Evolutionary conservation across 345 rosid species (phyloP), one percentile per base, ranked within the genome.

Genomic region (Hibiscus syriacus): DNA sequence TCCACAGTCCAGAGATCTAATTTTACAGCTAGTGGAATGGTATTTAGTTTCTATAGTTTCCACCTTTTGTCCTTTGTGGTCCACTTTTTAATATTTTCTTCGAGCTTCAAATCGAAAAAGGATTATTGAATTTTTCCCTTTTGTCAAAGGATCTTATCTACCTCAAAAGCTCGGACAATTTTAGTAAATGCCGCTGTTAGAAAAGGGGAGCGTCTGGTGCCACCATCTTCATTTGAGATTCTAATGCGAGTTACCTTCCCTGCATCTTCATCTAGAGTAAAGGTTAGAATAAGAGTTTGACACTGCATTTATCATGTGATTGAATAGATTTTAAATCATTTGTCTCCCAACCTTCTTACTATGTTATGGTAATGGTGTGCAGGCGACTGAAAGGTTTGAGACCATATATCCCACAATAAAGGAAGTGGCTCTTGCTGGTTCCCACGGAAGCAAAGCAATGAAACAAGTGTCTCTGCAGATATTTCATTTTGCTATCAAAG

Each of bases 361-460:
- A 65, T 25, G 34, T 67, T 20, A 70, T 53, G 62, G 61, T 63
- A 64, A 19, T 39, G 45, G 23, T 70, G 32, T 70, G 67, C 79
- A 90, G 96, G 92, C 92, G 55, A 89, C 89, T 55, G 96, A 89
- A 82, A 84, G 96, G 79, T 83, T 89, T 72, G 89, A 81, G 69
- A 83, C 83, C 14, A 70, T 87, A 19, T 87, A 84, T 69, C 92
- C 89, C 17, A 69, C 76, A 27, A 64, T 89, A 20, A 89, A 84
- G 71, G 90, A 85, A 70, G 87, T 89, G 71, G 87, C 86, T 76
- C 84, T 89, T 75, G 87, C 89, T 48, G 96, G 96, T 12, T 79
- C 87, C 20, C 58, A 76, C 5, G 88, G 90, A 74, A 87, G 90
- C 85, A 89, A 85, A 73, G 87, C 90, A 55, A 87, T 89, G 90